Evolutionary conservation across 1,139 yeast genomes (phyloP), one percentile per base, ranked within the genome.

Genomic region (Diutina scorzettiae): DNA sequence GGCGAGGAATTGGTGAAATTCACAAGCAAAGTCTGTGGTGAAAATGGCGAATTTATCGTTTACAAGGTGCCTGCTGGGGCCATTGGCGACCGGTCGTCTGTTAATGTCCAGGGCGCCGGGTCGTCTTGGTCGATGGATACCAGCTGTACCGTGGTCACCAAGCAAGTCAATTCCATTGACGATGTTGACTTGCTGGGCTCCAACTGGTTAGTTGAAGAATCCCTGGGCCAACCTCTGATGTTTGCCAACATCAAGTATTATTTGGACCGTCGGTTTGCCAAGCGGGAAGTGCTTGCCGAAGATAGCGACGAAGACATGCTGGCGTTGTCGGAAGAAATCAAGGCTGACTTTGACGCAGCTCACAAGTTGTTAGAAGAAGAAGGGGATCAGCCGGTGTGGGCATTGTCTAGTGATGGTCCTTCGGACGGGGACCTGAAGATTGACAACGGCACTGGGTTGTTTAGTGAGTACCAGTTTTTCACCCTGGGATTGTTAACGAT

Each of bases 401-500:
- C 23, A 6, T n/a, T 34, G 5, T 14, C 21, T 17, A 23, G 20
- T 9, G 33, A 17, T 16, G 20, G 11, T 5, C 19, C 19, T 5
- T 19, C 12, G 3, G 9, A 5, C 21, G 39, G 39, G 8, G 28
- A 34, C 28, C 25, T 23, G 25, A 34, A 21, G 39, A 5, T 34
- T n/a, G 24, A 21, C 11, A 9, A 14, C 7, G 39, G 39, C 19
- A 20, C 27, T 3, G 39, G 39, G 5, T 20, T 34, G 25, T 34
- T 34, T 9, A 23, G 28, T n/a, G n/a, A 23, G 14, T 34, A 34
- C 28, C 39, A 34, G 24, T 34, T 34, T n/a, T 34, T 34, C 17
- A 40, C 36, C 18, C 52, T 51, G 14, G 94, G 89, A 17, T 68
- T 83, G 48, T 80, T 81, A 70, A 78, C 77, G 80, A 68, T 76